Evolutionary conservation across 139 green algal genomes (phyloP).

Genomic region (Nannochloris sp.): DNA sequence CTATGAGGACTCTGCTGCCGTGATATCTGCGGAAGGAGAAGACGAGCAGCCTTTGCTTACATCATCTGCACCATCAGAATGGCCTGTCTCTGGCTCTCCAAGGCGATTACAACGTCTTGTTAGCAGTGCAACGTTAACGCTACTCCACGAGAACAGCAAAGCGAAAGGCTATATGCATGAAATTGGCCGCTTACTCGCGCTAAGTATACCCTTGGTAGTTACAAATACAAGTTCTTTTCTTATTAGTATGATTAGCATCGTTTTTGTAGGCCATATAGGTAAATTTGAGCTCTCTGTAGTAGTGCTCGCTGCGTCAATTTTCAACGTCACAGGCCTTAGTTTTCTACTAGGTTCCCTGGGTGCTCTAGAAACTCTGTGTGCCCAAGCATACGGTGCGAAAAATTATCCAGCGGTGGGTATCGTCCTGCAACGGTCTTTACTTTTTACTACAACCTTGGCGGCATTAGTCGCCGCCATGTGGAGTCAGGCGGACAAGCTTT

Average conservation of each 20-base stretch:
- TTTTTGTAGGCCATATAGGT: constrained; percentile 21
- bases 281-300: constrained; percentile 28
- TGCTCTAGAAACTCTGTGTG: constrained; percentile 66
- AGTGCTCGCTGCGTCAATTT: constrained; percentile 52
- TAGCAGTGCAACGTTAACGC: not conserved
- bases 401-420: constrained; percentile 57
- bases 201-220: not conserved
- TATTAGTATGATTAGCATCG: constrained; percentile 13
- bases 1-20: not conserved
- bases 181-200: not conserved
- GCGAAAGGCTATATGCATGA: too few relatives aligned
- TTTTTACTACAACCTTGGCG: constrained; percentile 40
- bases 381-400: constrained; percentile 59
- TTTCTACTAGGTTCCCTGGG: constrained; percentile 42
- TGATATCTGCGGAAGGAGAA: not conserved
- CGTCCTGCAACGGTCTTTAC: constrained; percentile 54
- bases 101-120: not conserved
- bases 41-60: not conserved
- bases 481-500: constrained; percentile 29
- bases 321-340: constrained; percentile 59
- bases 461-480: constrained; percentile 43
- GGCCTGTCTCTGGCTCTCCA: not conserved
- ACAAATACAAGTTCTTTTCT: not conserved
- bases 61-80: not conserved
- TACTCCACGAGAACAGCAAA: not conserved